These are phyloP conservation scores for Striga asiatica DNA, from an alignment of 257 asterid species.

Conservation along the genomic window DNA sequence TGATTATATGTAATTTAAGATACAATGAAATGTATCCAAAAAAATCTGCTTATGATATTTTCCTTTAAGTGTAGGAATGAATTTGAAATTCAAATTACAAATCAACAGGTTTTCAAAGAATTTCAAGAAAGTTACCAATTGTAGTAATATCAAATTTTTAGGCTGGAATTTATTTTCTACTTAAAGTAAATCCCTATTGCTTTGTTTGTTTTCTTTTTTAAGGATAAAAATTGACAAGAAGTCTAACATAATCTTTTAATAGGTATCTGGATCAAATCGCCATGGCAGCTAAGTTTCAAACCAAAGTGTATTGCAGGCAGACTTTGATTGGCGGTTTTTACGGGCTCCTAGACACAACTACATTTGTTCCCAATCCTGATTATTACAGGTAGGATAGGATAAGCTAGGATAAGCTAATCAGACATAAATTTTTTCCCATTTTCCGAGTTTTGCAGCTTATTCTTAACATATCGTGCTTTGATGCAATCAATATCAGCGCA, in stretches of 20 bases:
- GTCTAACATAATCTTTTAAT: background rate
- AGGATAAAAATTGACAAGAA: background rate
- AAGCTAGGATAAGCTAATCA: background rate
- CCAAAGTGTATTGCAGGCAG: constrained; percentile 84
- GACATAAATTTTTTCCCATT: background rate
- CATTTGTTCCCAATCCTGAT: constrained; percentile 81
- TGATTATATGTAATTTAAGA: too few relatives aligned
- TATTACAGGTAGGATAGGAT: constrained; percentile 58
- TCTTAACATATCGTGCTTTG: background rate
- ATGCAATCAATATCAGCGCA: constrained; percentile 39
- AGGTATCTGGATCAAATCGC: constrained; percentile 99
- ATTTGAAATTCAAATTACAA: too few relatives aligned
- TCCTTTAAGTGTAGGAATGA: too few relatives aligned
- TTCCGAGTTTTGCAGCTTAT: background rate
- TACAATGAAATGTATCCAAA: too few relatives aligned
- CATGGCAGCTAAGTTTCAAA: constrained; percentile 74
- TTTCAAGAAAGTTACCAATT: too few relatives aligned
- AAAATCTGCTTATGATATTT: too few relatives aligned
- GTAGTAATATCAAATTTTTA: too few relatives aligned
- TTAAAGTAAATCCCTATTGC: too few relatives aligned
- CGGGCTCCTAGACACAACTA: constrained; percentile 59
- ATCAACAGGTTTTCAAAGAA: too few relatives aligned
- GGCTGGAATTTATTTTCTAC: too few relatives aligned
- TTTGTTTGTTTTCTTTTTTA: too few relatives aligned
- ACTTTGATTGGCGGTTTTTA: constrained; percentile 85